Base-by-base conservation (phyloP, 23 red algal genomes). In the Agarophyton chilense region DNA sequence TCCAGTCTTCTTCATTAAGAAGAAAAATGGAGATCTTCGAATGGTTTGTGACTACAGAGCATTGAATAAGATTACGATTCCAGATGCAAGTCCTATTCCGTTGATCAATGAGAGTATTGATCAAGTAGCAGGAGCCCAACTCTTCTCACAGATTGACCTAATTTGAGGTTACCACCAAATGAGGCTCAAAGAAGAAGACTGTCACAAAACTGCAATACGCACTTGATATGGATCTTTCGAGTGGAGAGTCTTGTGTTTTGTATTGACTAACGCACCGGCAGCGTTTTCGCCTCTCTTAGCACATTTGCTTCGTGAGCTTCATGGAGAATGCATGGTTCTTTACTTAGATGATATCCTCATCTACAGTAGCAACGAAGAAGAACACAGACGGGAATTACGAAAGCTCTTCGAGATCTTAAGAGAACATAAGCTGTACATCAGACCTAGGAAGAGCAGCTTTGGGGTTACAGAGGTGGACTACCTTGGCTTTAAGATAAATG, bases 1-100 rank as follows among this genome's bases (percentile, higher is more conserved):
- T n/a, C n/a, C n/a, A n/a, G n/a, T n/a, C n/a, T 89, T 89, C 56
- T 78, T 89, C 40, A 72, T 78, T 16, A 89, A 74, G 52, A 80
- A 80, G 26, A 79, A 72, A 22, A 72, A 79, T 45, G 54, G 84
- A 49, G 66, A 46, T 24, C 39, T 89, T 24, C 56, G 84, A 51
- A 62, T 77, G 73, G 51, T 74, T 0, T 74, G 52, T 25, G 84
- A 89, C 46, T 89, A 89, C 29, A 42, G 71, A 26, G 84, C 55
- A 9, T 45, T 89, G 4, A 89, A 89, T 42, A 74, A 77, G n/a
- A 74, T 89, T 4, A 89, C 84, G 2, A 36, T 77, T 40, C 32
- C 51, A 33, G 71, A 89, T 21, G 71, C 43, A 22, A 77, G 63
- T 52, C 70, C 72, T 24, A 53, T 89, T 43, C 70, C 84, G 18